Base-by-base conservation (phyloP, 169 alveolate genomes). In the Babesia divergens region DNA sequence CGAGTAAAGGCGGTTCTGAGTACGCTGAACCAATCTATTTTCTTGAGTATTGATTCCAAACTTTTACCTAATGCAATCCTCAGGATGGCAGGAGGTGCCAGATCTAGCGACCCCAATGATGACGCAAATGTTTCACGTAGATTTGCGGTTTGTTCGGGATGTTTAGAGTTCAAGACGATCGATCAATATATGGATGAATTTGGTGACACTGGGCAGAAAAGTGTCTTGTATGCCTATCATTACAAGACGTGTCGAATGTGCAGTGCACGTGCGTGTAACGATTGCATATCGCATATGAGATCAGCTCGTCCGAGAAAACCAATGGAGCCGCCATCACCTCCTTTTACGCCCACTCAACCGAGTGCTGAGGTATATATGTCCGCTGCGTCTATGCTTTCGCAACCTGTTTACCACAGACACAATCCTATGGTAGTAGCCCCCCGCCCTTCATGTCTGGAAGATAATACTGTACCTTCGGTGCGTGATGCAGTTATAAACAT, bases 151-250 rank as follows among this genome's bases (percentile, higher is more conserved):
- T 77, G 86, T 34, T 50, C 67, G 1, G 86, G 75, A 14, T 77
- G 86, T 40, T 32, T 77, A 43, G 86, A 77, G 49, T 68, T 77
- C 50, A 77, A 77, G 51, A 49, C 35, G 34, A 28, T 62, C 47
- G 72, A 62, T 29, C 56, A 26, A 11, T 28, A 62, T 14, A 31
- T 47, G 28, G 59, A 43, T 4, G 59, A 62, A 22, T 51, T 40
- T 1, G 20, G 5, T 44, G 24, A 38, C 46, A 14, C 43, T 18
- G 20, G 16, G 46, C 44, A 49, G 26, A 62, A 62, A 59, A 56
- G 72, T 7, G 47, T 44, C 0, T 31, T 31, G 34, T 62, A 62
- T 35, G 72, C 59, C 20, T 35, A 62, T 28, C 56, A 62, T 38
- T 62, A 62, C 72, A 62, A 62, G 26, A 62, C 72, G 11, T 62